Evolutionary conservation across 2,329 filamentous ascomycete genomes (phyloP).

Genomic region (Trichocomaceae sp.): DNA sequence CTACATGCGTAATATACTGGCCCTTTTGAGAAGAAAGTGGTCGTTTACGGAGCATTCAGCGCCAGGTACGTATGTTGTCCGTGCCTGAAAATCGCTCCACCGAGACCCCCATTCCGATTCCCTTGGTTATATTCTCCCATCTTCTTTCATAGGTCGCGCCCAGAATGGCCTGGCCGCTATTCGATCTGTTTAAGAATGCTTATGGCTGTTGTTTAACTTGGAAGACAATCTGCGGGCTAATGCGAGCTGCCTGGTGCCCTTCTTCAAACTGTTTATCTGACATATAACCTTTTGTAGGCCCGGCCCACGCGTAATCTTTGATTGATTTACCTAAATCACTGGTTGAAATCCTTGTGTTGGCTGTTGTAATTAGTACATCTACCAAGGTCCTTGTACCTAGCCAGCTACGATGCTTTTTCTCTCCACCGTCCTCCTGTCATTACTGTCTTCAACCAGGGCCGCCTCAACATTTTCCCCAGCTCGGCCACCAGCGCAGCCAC

Average conservation of each 20-base stretch:
- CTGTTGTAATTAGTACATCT: background rate
- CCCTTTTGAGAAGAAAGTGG: too few relatives aligned
- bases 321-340: background rate
- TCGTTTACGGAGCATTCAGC: background rate
- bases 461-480: constrained; percentile 56
- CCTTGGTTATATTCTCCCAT: background rate
- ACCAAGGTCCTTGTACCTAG: constrained; percentile 3
- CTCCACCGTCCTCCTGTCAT: constrained; percentile 19
- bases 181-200: constrained; percentile 5
- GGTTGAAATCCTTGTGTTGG: background rate
- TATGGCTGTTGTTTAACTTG: background rate
- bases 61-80: background rate
- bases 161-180: background rate
- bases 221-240: background rate
- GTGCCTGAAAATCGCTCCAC: constrained; percentile 6
- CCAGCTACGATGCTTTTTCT: constrained; percentile 23
- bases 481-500: constrained; percentile 60
- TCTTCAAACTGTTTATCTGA: background rate
- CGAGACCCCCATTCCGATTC: constrained; percentile 3
- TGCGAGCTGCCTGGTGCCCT: background rate
- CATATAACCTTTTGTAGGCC: background rate
- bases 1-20: background rate
- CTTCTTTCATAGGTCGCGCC: background rate
- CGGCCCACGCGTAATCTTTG: background rate
- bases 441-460: constrained; percentile 21